Base-by-base conservation (phyloP, 257 asterid species). In the Solanum pennellii region DNA sequence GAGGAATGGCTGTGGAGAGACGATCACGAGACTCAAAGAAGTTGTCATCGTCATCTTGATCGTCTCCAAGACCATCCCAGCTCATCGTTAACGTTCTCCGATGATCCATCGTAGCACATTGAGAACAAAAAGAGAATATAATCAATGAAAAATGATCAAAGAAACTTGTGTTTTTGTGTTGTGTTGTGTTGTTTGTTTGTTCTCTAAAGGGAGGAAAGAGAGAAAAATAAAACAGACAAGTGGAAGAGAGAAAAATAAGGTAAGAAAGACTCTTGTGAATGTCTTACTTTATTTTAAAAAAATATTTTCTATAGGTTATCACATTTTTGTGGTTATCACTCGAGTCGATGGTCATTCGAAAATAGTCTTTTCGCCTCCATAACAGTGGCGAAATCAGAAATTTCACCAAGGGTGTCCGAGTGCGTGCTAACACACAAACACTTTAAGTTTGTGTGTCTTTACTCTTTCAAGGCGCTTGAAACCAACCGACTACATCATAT, bases 71-170 rank as follows among this genome's bases (percentile, higher is more conserved):
- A 9, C 94, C 94, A 27, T 94, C 99, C 99, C 98, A 97, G 88
- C 92, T 89, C 99, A 97, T 95, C 44, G 99, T 94, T 41, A 96
- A 90, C 84, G 95, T 97, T 87, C 98, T 93, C 76, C 94, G 94
- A 42, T 88, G 94, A 59, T 88, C 92, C 98, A 93, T 94, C 9
- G 89, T 85, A 85, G 92, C 92, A 88, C 94, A 89, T 88, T 88
- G 66, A 52, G 16, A 52, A 20, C 6, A 73, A 42, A 56, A 56
- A 29, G 35, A 75, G 20, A 47, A 27, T 12, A 45, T 25, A 80
- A 27, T 80, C 84, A 80, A 47, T 80, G 42, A n/a, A 45, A 80
- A 5, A 79, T 79, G 65, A 79, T 79, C 84, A 47, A 10, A 16
- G 29, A 44, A 77, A 44, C 65, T 44, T 44, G 65, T 56, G 9